phyloP scores from a whole-genome alignment of 2,329 filamentous ascomycete genomes.

The Cucurbitaria berberidis region DNA sequence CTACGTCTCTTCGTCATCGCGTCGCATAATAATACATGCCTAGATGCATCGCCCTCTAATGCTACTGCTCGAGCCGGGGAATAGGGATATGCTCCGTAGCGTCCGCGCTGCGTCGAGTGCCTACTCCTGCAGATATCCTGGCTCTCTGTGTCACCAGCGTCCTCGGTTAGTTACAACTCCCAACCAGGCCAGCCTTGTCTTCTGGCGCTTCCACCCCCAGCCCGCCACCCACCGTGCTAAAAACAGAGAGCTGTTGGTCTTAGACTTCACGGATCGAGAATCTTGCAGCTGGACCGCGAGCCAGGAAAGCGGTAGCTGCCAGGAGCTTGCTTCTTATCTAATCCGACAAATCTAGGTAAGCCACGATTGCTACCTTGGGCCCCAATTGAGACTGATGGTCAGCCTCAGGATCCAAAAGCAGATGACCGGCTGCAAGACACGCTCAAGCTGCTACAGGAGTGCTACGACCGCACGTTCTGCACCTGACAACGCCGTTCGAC shows the following conservation, averaged over 20 bases:
- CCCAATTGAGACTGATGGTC: constrained; percentile 26
- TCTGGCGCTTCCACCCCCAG: constrained; percentile 10
- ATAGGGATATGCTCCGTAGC: constrained; percentile 8
- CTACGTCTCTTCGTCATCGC: constrained; percentile 3
- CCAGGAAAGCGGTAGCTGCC: constrained; percentile 30
- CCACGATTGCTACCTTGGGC: constrained; percentile 31
- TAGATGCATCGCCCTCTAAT: neutral
- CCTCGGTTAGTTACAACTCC: neutral
- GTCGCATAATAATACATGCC: neutral
- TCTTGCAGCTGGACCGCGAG: constrained; percentile 30
- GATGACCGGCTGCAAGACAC: constrained; percentile 17
- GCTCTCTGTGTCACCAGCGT: neutral
- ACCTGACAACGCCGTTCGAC: constrained; percentile 31
- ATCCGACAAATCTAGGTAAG: constrained; percentile 15
- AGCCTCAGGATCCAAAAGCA: constrained; percentile 18
- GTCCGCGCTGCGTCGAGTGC: neutral
- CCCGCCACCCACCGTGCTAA: constrained; percentile 17
- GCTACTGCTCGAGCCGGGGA: constrained; percentile 26
- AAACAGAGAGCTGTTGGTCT: constrained; percentile 23
- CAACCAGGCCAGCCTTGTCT: constrained; percentile 4
- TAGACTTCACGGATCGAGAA: constrained; percentile 19
- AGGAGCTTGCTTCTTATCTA: constrained; percentile 23
- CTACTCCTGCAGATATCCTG: neutral
- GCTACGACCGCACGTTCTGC: constrained; percentile 32
- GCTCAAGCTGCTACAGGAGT: constrained; percentile 1